phyloP scores from a whole-genome alignment of 495 filamentous ascomycete species.

The Trichoderma gamsii region DNA sequence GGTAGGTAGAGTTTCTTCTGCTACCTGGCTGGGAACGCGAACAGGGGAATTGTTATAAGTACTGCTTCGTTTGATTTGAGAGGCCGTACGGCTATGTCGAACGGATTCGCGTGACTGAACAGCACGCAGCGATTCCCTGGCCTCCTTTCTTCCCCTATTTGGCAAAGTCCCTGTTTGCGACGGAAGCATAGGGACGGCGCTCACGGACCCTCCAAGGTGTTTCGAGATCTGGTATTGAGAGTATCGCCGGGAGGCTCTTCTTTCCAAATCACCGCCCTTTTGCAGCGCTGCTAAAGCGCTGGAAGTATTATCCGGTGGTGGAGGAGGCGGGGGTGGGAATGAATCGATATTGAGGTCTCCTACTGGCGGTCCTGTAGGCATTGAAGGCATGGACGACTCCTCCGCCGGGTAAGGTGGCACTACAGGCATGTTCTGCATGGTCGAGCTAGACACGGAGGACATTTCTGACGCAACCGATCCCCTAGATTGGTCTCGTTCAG shows the following conservation, averaged over 20 bases:
- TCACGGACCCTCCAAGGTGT: slow-evolving; percentile 73
- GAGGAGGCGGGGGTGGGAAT: slow-evolving; percentile 64
- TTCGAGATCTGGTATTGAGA: slow-evolving; percentile 95
- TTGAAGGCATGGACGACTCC: slow-evolving; percentile 40
- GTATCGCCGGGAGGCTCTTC: slow-evolving; percentile 86
- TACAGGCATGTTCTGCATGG: slow-evolving; percentile 62
- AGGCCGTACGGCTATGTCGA: slow-evolving; percentile 52
- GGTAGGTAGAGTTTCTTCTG: slow-evolving; percentile 49
- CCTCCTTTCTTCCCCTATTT: slow-evolving; percentile 75
- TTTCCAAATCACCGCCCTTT: slow-evolving; percentile 83
- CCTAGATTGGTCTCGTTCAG: slow-evolving; percentile 41
- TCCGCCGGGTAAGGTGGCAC: slow-evolving; percentile 58
- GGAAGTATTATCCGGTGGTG: slow-evolving; percentile 73
- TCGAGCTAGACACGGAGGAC: slow-evolving; percentile 59
- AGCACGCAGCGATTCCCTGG: slow-evolving; percentile 85
- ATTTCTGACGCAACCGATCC: slow-evolving; percentile 42
- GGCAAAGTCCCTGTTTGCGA: slow-evolving; percentile 80
- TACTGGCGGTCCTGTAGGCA: slow-evolving; percentile 34
- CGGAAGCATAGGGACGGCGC: slow-evolving; percentile 79
- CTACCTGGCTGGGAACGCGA: slow-evolving; percentile 57
- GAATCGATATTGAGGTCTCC: slow-evolving; percentile 43
- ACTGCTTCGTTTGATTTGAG: slow-evolving; percentile 30
- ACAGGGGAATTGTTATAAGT: slow-evolving; percentile 53
- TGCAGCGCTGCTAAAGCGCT: slow-evolving; percentile 90
- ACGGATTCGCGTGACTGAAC: slow-evolving; percentile 72